Evolutionary conservation across 2,329 filamentous ascomycete species (phyloP).

Genomic region (Ophiocordyceps camponoti-leonardi): DNA sequence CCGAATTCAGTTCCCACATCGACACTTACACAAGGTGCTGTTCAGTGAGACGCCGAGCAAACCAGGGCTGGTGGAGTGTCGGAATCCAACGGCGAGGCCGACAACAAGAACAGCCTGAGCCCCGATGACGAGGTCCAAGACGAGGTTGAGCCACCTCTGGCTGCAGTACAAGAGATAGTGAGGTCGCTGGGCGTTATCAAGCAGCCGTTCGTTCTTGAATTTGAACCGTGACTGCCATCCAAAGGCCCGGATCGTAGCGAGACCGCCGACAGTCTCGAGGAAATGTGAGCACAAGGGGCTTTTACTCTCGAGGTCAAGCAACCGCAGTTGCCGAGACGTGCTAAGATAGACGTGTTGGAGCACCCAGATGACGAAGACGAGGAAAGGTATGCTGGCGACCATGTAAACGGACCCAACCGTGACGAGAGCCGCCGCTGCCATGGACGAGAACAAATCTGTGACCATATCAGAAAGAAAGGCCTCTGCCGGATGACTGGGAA

Average conservation of each 20-base stretch:
- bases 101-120: conserved; percentile 26
- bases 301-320: conserved; percentile 18
- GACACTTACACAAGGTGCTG: conserved; percentile 2
- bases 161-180: conserved; percentile 36
- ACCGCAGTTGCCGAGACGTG: conserved; percentile 14
- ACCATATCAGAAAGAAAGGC: not conserved
- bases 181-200: conserved; percentile 34
- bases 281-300: conserved; percentile 17
- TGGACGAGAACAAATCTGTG: conserved; percentile 2
- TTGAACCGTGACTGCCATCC: conserved; percentile 28
- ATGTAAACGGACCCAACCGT: conserved; percentile 2
- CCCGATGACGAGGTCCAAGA: conserved; percentile 27
- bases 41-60: conserved; percentile 4
- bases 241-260: conserved; percentile 33
- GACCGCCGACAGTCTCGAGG: conserved; percentile 25
- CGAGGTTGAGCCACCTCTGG: conserved; percentile 35
- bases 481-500: not conserved
- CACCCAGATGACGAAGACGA: conserved; percentile 1
- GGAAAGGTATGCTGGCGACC: conserved; percentile 1
- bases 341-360: conserved; percentile 4
- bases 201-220: conserved; percentile 23
- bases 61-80: conserved; percentile 1
- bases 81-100: conserved; percentile 17
- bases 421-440: conserved; percentile 2
- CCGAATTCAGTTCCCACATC: not conserved